Evolutionary conservation across 306 rosid species (phyloP).

Genomic region (Casuarina equisetifolia): DNA sequence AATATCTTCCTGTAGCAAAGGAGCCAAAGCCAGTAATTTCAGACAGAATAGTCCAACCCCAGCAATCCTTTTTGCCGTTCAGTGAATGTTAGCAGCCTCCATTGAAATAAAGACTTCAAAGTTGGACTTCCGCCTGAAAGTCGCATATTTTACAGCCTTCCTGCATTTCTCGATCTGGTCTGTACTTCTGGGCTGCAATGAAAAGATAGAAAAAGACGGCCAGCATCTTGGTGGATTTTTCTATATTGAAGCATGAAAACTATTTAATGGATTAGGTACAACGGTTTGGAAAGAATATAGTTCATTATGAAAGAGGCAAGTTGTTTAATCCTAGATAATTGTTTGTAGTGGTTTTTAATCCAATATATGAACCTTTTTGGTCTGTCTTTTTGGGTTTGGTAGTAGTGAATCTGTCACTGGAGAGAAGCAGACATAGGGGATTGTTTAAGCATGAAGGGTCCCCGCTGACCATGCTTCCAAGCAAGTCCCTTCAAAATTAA

Average conservation of each 20-base stretch:
- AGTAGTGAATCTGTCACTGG: constrained; percentile 6
- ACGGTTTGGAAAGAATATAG: constrained; percentile 8
- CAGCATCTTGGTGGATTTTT: constrained; percentile 21
- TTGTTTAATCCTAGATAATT: constrained; percentile 10
- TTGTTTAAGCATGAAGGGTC: constrained; percentile 48
- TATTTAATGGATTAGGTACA: constrained; percentile 17
- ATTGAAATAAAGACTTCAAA: background rate
- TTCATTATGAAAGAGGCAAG: constrained; percentile 19
- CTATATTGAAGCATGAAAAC: background rate
- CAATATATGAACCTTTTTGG: background rate
- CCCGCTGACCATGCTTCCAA: constrained; percentile 44
- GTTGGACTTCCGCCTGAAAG: constrained; percentile 11
- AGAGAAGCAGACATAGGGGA: constrained; percentile 30
- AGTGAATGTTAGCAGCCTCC: background rate
- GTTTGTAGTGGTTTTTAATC: constrained; percentile 1
- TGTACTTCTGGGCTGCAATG: constrained; percentile 23
- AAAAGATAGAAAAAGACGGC: constrained; percentile 43
- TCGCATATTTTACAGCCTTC: constrained; percentile 49
- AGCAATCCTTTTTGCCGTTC: background rate
- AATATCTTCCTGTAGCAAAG: too few species aligned
- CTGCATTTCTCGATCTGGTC: constrained; percentile 17
- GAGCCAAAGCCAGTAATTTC: too few species aligned
- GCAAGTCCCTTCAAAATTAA: constrained; percentile 34
- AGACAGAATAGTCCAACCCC: background rate
- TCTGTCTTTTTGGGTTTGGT: constrained; percentile 19